Conservation (phyloP, 768 basidiomycete genomes). For the Tricholoma hemisulphureum region DNA sequence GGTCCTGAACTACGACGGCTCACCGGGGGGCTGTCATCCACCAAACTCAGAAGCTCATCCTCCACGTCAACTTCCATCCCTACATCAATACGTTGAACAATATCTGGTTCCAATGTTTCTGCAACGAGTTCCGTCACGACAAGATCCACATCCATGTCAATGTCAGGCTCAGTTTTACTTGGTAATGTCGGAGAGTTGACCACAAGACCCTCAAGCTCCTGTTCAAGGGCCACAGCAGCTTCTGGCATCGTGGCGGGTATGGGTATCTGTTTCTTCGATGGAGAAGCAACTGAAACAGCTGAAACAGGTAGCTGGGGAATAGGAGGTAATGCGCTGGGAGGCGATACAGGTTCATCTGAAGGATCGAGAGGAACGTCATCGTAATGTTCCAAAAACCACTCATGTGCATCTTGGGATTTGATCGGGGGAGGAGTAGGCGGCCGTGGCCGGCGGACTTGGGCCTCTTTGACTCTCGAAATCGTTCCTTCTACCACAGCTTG, state of each 20-base stretch:
- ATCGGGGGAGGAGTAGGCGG: slow-evolving; percentile 13
- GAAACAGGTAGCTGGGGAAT: slow-evolving; percentile 8
- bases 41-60: slow-evolving; percentile 66
- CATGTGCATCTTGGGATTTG: slow-evolving; percentile 55
- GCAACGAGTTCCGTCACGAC: slow-evolving; percentile 44
- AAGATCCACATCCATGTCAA: slow-evolving; percentile 45
- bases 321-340: slow-evolving; percentile 15
- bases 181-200: slow-evolving; percentile 21
- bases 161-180: slow-evolving; percentile 31
- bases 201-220: slow-evolving; percentile 36
- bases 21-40: slow-evolving; percentile 49
- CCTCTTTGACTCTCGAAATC: slow-evolving; percentile 11
- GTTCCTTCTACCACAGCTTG: neutral
- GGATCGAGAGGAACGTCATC: slow-evolving; percentile 34
- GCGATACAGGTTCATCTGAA: slow-evolving; percentile 23
- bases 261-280: slow-evolving; percentile 14
- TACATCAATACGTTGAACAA: slow-evolving; percentile 23
- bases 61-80: slow-evolving; percentile 49
- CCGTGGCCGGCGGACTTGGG: neutral
- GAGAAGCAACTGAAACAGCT: slow-evolving; percentile 6
- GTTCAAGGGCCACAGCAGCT: slow-evolving; percentile 41
- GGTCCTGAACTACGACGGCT: slow-evolving; percentile 7
- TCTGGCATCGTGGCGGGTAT: slow-evolving; percentile 29
- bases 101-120: slow-evolving; percentile 35
- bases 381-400: slow-evolving; percentile 60